These are phyloP conservation scores for Phytophthora colocasiae DNA, from an alignment of 352 stramenopile genomes.

Conservation along the genomic window DNA sequence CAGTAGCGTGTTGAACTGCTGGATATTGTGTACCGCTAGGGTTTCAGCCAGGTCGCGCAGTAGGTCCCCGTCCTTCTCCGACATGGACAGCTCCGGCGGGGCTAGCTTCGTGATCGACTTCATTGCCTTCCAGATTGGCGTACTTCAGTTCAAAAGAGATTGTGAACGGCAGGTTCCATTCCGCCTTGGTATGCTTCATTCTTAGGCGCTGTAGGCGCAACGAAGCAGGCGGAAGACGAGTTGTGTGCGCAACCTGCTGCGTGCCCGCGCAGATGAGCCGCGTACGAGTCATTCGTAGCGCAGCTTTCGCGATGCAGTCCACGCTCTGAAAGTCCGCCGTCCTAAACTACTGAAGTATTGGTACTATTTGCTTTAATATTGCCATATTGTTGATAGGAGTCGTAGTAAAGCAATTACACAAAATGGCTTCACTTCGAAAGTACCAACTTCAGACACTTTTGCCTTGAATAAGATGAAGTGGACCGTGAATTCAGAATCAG, in stretches of 20 bases:
- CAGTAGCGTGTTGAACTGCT: constrained; percentile 55
- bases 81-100: constrained; percentile 34
- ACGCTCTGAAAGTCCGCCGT: constrained; percentile 19
- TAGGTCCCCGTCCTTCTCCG: constrained; percentile 39
- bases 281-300: constrained; percentile 16
- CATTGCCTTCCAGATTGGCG: constrained; percentile 18
- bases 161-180: constrained; percentile 21
- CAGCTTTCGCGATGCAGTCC: background rate
- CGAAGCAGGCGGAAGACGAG: constrained; percentile 20
- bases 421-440: background rate
- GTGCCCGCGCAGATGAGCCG: constrained; percentile 17
- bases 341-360: constrained; percentile 2
- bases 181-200: background rate
- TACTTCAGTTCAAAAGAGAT: constrained; percentile 26
- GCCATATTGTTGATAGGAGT: too few relatives aligned
- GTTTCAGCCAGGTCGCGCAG: constrained; percentile 47
- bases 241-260: constrained; percentile 1
- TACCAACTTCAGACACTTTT: constrained; percentile 9
- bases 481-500: constrained; percentile 21
- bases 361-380: background rate
- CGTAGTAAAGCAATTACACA: too few relatives aligned
- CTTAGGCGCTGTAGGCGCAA: constrained; percentile 7
- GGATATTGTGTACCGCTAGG: constrained; percentile 50
- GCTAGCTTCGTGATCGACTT: constrained; percentile 32
- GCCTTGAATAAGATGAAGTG: constrained; percentile 21